Base-by-base conservation (phyloP, 805 yeast species). In the Lipomyces lipofer region DNA sequence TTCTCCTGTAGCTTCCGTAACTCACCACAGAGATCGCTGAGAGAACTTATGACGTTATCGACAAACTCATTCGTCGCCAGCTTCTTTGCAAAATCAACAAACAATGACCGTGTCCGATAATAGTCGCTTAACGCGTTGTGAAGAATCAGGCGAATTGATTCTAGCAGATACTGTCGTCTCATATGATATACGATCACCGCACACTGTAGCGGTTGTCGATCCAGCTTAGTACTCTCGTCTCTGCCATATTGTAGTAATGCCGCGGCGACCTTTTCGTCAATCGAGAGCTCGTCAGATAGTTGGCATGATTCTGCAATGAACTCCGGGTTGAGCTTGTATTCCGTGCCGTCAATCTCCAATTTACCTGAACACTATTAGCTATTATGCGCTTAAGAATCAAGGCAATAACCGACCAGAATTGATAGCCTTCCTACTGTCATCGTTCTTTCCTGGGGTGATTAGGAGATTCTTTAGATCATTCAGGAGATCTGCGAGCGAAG, bases 261-360 rank as follows among this genome's bases (percentile, higher is more conserved):
- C 1, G 95, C 94, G 1, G 88, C 79, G 2, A 79, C 74, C 27
- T 86, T 49, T 67, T 92, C 97, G 69, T 92, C 95, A 48, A 92
- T 73, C 47, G 86, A 75, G 49, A 92, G 74, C 35, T 82, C 82
- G 59, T 83, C 87, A 0, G 91, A 73, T 15, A 86, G 65, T 22
- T 75, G 73, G 3, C 82, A 73, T 0, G 89, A 78, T 3, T 79
- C 75, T 49, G 81, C 76, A 36, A 85, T 75, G 62, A 89, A 91
- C 35, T 81, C 80, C 44, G 80, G 74, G 65, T 86, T 88, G 29
- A 91, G 69, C 55, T 79, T 78, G 62, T 79, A 84, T 43, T 80
- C 80, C 17, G 57, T 84, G 63, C 78, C 83, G 17, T 75, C 71
- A 29, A 90, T 73, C 8, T 66, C 67, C 5, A 84, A 66, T 29